Percentiles rank a stretch among this genome's conserved stretches.
Evolutionary conservation across 768 basidiomycete genomes (phyloP).

Genomic region (Boletus reticuloceps): DNA sequence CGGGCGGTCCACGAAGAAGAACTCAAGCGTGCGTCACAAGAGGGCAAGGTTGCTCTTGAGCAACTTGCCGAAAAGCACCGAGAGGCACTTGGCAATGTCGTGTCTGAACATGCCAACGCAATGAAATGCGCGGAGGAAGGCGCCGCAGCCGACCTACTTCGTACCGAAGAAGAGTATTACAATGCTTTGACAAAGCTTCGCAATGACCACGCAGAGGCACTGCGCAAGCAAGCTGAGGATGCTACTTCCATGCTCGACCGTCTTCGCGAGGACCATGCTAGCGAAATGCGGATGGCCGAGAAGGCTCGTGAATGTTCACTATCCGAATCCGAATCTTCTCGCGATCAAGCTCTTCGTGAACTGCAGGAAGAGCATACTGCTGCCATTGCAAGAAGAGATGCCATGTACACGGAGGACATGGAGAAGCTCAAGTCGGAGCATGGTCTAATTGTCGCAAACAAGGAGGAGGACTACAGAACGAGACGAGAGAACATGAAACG

Average conservation of each 20-base stretch:
- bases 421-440: conserved; percentile 68
- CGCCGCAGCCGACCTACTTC: conserved; percentile 53
- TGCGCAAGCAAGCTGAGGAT: conserved; percentile 62
- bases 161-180: conserved; percentile 80
- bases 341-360: conserved; percentile 55
- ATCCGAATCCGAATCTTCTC: conserved; percentile 70
- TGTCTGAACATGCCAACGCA: conserved; percentile 51
- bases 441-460: conserved; percentile 45
- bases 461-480: conserved; percentile 57
- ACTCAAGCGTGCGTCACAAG: conserved; percentile 51
- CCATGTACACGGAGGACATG: conserved; percentile 60
- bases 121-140: conserved; percentile 64
- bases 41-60: conserved; percentile 50
- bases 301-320: conserved; percentile 72
- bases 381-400: conserved; percentile 65
- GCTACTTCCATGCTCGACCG: conserved; percentile 62
- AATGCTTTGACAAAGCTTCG: conserved; percentile 77
- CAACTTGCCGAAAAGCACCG: conserved; percentile 55
- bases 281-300: conserved; percentile 69
- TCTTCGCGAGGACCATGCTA: conserved; percentile 73
- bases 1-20: conserved; percentile 51
- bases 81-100: conserved; percentile 43
- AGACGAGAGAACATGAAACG: conserved; percentile 31
- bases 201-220: conserved; percentile 61
- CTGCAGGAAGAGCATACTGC: conserved; percentile 73